Percentiles rank a stretch among this genome's conserved stretches.
phyloP scores from a whole-genome alignment of 139 green algal genomes.

The Microglena sp. region DNA sequence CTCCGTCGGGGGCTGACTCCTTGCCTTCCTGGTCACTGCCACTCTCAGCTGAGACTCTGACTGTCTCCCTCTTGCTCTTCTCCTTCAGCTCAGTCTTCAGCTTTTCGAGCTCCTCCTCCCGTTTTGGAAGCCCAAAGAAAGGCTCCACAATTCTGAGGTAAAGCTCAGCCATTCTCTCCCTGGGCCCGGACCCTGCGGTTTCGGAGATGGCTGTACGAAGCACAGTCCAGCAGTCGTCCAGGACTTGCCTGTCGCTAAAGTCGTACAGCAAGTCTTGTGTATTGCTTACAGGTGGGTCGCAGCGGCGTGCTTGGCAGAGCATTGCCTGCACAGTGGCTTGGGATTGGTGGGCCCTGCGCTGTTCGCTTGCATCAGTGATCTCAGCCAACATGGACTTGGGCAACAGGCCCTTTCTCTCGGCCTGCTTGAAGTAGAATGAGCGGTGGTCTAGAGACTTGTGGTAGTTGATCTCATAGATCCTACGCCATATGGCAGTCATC shows the following conservation, averaged over 20 bases:
- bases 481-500: conserved; percentile 74
- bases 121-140: conserved; percentile 67
- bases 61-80: too few species aligned
- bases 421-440: conserved; percentile 99
- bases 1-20: too few species aligned
- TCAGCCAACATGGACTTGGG: conserved; percentile 81
- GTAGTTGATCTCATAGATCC: conserved; percentile 95
- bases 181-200: conserved; percentile 1
- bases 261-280: conserved; percentile 66
- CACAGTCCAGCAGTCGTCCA: conserved; percentile 70
- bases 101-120: conserved; percentile 15
- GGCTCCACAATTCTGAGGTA: conserved; percentile 78
- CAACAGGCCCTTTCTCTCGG: conserved; percentile 89
- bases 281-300: too few species aligned
- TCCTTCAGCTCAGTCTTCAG: too few species aligned
- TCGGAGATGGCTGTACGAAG: conserved; percentile 44
- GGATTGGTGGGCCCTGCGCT: too few species aligned
- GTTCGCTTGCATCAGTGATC: conserved; percentile 83
- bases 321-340: too few species aligned
- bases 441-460: conserved; percentile 96
- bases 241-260: conserved; percentile 50
- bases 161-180: too few species aligned
- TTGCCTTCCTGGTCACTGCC: too few species aligned
- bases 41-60: too few species aligned
- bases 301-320: too few species aligned